Evolutionary conservation across 345 rosid species (phyloP).

Genomic region (Populus pruinosa): DNA sequence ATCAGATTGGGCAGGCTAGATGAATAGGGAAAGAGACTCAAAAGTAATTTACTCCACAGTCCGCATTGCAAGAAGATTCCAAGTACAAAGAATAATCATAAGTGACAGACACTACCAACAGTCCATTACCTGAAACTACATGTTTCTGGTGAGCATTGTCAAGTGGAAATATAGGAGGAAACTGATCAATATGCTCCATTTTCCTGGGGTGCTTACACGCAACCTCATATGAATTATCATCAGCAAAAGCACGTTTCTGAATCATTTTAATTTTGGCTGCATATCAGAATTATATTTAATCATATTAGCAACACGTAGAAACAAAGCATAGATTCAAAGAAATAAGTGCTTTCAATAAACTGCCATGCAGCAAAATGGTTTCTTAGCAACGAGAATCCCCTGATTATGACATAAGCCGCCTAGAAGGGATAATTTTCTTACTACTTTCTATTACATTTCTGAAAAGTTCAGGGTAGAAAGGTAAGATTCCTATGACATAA

Average conservation of each 20-base stretch:
- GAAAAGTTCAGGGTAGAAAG: background rate
- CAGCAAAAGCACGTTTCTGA: constrained; percentile 46
- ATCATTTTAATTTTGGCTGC: constrained; percentile 35
- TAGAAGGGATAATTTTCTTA: background rate
- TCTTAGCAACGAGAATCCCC: background rate
- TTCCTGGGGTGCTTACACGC: constrained; percentile 45
- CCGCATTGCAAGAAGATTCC: background rate
- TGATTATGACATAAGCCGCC: background rate
- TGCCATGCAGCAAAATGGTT: background rate
- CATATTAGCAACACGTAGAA: background rate
- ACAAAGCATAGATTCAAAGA: background rate
- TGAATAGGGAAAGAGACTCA: background rate
- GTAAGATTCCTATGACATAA: background rate
- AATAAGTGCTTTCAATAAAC: background rate
- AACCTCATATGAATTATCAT: constrained; percentile 38
- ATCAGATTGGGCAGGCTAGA: background rate
- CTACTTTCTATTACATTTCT: background rate
- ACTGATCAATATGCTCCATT: constrained; percentile 27
- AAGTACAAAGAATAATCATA: background rate
- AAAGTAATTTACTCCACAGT: background rate
- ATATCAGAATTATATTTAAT: background rate
- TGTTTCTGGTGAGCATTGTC: constrained; percentile 6
- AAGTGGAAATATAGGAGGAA: constrained; percentile 16
- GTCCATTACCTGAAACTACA: constrained; percentile 37
- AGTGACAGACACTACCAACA: background rate